Evolutionary conservation across 345 rosid species (phyloP), one percentile per base, ranked within the genome.

Genomic region (Gossypium turneri): DNA sequence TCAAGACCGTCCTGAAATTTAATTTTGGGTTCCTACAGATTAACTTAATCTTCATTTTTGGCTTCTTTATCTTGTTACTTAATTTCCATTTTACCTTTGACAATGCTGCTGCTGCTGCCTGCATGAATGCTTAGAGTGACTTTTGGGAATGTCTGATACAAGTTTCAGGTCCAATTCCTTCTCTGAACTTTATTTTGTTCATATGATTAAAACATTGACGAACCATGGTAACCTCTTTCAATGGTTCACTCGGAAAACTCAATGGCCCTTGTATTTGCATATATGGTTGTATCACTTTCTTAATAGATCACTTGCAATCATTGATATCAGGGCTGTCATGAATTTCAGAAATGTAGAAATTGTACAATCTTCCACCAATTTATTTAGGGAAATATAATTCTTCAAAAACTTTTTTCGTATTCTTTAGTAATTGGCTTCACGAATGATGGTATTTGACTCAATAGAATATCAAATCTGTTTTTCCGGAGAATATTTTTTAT

Each of bases 21-120:
- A 60, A 57, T 38, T 72, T 41, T 29, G 81, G 79, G 59, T 62
- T 73, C 11, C 19, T 61, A 81, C 79, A 81, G 77, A 81, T 62
- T 19, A 38, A 29, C 16, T 7, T 56, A 56, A 74, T 68, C n/a
- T 13, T 73, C 70, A 67, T 55, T 74, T 74, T 77, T 66, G 75
- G 64, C 74, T n/a, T 20, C 25, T n/a, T 12, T 27, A 48, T 67
- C 20, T 34, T 47, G 41, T 47, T 67, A 13, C 15, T 48, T 15
- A 15, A 25, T 6, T 1, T 48, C 17, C 19, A 13, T 15, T 68
- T 48, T 7, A 25, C 58, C 16, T 68, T 50, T 48, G 57, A 15
- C 58, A 50, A 34, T 50, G 72, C 72, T 68, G 41, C 41, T 34
- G 41, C 7, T 34, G 41, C 41, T 34, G 41, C 41, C 41, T 5